A percentile compares a stretch with the other conserved stretches of the same genome.
Evolutionary conservation across 2,329 filamentous ascomycete species (phyloP).

Genomic region (Fusarium sp.): DNA sequence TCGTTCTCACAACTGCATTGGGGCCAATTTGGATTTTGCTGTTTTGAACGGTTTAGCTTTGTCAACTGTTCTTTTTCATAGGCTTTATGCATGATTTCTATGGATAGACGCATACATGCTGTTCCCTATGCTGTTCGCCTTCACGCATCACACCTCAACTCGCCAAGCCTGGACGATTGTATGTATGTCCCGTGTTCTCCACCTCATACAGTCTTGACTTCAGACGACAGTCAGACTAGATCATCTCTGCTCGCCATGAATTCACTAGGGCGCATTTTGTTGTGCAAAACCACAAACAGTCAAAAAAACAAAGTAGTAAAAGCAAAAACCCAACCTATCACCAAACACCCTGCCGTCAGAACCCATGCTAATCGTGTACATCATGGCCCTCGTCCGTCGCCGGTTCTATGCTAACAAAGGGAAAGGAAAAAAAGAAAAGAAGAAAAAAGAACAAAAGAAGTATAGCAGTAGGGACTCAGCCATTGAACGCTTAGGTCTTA

Average conservation of each 20-base stretch:
- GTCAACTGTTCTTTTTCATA: background rate
- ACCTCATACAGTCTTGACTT: background rate
- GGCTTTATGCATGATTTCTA: constrained; percentile 15
- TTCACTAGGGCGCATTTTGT: background rate
- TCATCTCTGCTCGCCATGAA: background rate
- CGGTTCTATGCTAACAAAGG: constrained; percentile 21
- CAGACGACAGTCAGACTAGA: background rate
- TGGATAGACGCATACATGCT: constrained; percentile 19
- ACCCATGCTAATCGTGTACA: constrained; percentile 39
- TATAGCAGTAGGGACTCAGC: background rate
- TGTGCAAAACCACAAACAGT: background rate
- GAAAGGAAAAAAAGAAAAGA: background rate
- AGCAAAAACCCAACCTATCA: constrained; percentile 4
- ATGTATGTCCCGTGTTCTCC: background rate
- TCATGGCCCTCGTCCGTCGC: constrained; percentile 32
- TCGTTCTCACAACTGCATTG: background rate
- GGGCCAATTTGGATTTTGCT: background rate
- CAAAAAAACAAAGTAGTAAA: constrained; percentile 6
- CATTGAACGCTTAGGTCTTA: constrained; percentile 6
- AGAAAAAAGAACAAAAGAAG: background rate
- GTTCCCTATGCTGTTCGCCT: background rate
- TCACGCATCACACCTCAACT: background rate
- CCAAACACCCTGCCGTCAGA: constrained; percentile 28
- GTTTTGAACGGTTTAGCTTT: background rate
- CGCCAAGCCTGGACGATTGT: background rate